A percentile compares a stretch with the other conserved stretches of the same genome.
Evolutionary conservation across 371 early-diverging fungal species (phyloP).

Genomic region (Mucor plumbeus): DNA sequence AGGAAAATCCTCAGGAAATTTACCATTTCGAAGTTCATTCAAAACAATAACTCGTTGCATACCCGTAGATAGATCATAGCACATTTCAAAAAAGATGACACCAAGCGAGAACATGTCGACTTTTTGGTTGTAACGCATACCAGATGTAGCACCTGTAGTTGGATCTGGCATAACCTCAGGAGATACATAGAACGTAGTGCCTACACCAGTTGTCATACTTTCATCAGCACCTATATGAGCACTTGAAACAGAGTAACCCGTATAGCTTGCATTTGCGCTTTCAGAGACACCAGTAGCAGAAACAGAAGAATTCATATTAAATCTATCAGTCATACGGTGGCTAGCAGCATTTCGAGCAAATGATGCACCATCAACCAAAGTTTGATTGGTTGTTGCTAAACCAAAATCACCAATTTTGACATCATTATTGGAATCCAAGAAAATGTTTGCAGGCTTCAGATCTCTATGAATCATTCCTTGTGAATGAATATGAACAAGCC

Average conservation of each 20-base stretch:
- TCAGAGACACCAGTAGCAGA: constrained; percentile 1
- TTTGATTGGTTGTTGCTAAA: constrained; percentile 79
- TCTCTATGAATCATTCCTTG: constrained; percentile 97
- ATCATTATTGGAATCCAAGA: constrained; percentile 88
- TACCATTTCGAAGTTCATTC: constrained; percentile 66
- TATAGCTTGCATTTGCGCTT: constrained; percentile 37
- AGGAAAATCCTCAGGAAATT: constrained; percentile 83
- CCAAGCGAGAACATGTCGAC: constrained; percentile 59
- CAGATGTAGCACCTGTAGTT: constrained; percentile 41
- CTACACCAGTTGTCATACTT: constrained; percentile 82
- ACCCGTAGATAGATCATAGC: constrained; percentile 70
- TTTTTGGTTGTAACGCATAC: constrained; percentile 63
- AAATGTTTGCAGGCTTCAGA: constrained; percentile 95
- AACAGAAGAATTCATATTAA: background rate
- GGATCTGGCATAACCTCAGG: constrained; percentile 78
- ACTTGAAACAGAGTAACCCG: constrained; percentile 53
- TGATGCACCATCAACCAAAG: constrained; percentile 54
- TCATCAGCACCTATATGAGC: constrained; percentile 46
- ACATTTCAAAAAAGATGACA: constrained; percentile 79
- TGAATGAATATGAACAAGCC: constrained; percentile 83
- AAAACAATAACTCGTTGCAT: constrained; percentile 75
- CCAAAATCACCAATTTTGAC: constrained; percentile 99
- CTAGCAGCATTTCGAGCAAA: constrained; percentile 17
- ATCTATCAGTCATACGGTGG: constrained; percentile 18
- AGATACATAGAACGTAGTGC: constrained; percentile 93